Evolutionary conservation across 202 grass and related monocot species (phyloP).

Genomic region (Elaeis oleifera): DNA sequence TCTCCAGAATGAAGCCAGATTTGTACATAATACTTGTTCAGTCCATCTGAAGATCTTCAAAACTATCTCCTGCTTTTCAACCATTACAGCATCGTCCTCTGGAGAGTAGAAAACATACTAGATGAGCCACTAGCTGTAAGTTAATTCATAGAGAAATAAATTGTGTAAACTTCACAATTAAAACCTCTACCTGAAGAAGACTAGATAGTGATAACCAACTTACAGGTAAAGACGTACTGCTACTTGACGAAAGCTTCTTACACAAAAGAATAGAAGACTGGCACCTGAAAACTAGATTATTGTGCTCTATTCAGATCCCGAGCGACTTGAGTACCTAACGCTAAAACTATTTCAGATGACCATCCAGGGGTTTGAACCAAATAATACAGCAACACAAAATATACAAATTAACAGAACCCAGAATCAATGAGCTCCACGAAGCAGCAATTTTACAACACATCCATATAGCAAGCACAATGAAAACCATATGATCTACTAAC

Average conservation of each 20-base stretch:
- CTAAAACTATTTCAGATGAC: conserved; percentile 38
- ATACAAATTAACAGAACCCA: conserved; percentile 12
- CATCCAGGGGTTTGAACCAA: conserved; percentile 18
- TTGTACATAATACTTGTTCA: too few species aligned
- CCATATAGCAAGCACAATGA: conserved; percentile 6
- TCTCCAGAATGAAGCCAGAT: too few species aligned
- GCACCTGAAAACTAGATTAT: conserved; percentile 27
- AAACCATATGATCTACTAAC: conserved; percentile 31
- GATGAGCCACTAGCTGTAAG: not conserved
- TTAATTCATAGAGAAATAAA: too few species aligned
- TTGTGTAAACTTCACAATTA: too few species aligned
- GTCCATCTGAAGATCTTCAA: not conserved
- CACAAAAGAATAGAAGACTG: conserved; percentile 1
- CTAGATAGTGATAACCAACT: conserved; percentile 3
- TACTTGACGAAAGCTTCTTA: too few species aligned
- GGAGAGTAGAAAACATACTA: conserved; percentile 8
- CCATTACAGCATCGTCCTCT: conserved; percentile 8
- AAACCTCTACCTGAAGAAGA: too few species aligned
- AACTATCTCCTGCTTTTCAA: conserved; percentile 10
- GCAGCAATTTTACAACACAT: conserved; percentile 14
- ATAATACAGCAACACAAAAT: conserved; percentile 13
- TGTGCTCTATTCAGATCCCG: conserved; percentile 15
- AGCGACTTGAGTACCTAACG: conserved; percentile 34
- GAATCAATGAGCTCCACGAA: not conserved
- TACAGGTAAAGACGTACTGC: conserved; percentile 8